These are phyloP conservation scores for Pelargonium australe DNA, from an alignment of 441 rosid genomes.

Conservation along the genomic window DNA sequence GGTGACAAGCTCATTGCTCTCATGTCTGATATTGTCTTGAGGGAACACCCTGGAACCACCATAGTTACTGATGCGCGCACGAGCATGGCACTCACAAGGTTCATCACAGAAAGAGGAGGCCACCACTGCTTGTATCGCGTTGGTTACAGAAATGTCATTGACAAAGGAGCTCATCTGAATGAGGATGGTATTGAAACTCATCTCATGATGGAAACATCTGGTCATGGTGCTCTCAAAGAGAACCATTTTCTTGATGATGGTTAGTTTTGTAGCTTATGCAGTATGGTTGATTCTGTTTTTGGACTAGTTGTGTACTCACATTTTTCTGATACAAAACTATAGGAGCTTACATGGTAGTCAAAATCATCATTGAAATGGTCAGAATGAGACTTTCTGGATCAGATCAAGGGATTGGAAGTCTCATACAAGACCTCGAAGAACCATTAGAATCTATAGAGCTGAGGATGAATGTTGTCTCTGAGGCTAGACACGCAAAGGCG, in stretches of 20 bases:
- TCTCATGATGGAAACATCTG: conserved; percentile 97
- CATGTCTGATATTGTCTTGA: conserved; percentile 69
- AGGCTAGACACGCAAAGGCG: conserved; percentile 62
- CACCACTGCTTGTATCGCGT: conserved; percentile 82
- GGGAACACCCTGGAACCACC: conserved; percentile 79
- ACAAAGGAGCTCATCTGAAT: conserved; percentile 71
- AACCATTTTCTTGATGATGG: conserved; percentile 89
- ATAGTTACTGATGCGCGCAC: conserved; percentile 86
- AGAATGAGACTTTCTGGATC: conserved; percentile 64
- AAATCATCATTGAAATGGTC: conserved; percentile 81
- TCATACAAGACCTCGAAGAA: conserved; percentile 65
- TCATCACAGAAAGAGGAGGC: conserved; percentile 67
- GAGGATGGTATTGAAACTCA: conserved; percentile 69
- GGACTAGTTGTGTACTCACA: too few species aligned
- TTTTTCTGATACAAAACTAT: background rate
- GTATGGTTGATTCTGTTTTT: background rate
- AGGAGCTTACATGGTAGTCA: conserved; percentile 92
- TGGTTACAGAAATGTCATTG: conserved; percentile 86
- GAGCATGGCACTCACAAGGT: conserved; percentile 64
- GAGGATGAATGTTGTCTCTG: conserved; percentile 58
- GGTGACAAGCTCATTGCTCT: conserved; percentile 86
- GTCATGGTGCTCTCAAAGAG: conserved; percentile 91
- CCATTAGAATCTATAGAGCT: conserved; percentile 59
- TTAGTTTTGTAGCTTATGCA: conserved; percentile 12
- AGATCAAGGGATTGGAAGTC: conserved; percentile 55